Base-by-base conservation (phyloP, 2,329 filamentous ascomycete species). In the Exophiala mesophila region DNA sequence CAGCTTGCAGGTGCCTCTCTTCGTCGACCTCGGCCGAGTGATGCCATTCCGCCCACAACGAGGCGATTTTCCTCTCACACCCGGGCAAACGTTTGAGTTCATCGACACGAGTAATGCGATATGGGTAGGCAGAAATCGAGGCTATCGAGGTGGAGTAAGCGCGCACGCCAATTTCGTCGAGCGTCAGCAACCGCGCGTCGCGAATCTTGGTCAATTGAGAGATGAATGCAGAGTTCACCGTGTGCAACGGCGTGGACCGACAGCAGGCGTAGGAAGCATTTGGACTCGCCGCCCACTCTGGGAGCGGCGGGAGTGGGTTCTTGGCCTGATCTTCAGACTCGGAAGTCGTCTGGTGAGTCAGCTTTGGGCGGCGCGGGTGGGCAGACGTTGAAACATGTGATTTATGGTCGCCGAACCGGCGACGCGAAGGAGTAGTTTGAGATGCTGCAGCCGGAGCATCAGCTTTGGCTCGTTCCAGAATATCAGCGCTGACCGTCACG, bases 111-210 rank as follows among this genome's bases (percentile, higher is more conserved):
- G 60, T 66, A 46, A 84, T 59, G 29, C 59, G 63, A 55, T 78
- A 66, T 0, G 89, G 88, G 56, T 96, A 96, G 1, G 90, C 86
- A 3, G 86, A 79, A 13, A 98, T 63, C 0, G 85, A 69, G 4
- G 92, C 88, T 52, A 97, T 94, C 9, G 84, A 82, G 2, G 84
- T 88, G 20, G 85, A 89, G 60, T 97, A 97, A 0, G 90, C 88
- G 36, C 88, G 78, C 0, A 89, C 80, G 2, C 87, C 88, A 45
- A 94, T 80, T 34, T 84, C 74, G 55, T 96, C 88, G 6, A 80
- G 78, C 1, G 76, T 80, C 2, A 96, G 70, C 12, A 78, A 72
- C 16, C 90, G 77, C 2, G 82, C 74, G 2, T 77, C 78, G 33
- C 83, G 78, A 52, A 97, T 87, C 45, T 83, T 82, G 54, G 80